These are phyloP conservation scores for Microcera coccophila DNA, from an alignment of 2,329 filamentous ascomycete species.

Conservation along the genomic window DNA sequence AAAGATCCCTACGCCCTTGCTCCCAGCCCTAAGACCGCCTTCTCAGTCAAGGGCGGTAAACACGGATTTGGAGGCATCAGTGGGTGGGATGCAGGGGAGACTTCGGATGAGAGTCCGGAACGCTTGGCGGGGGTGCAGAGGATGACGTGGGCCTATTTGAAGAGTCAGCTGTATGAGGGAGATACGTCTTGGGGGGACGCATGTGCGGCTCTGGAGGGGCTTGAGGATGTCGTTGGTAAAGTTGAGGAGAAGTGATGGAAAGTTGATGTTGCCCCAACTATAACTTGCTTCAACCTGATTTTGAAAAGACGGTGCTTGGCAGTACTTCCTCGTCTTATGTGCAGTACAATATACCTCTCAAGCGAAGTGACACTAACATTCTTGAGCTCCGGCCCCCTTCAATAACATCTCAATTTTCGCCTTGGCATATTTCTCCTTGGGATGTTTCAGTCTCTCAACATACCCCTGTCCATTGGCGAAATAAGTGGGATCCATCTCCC, in stretches of 20 bases:
- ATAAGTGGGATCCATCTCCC: neutral
- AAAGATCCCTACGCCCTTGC: slow-evolving; percentile 19
- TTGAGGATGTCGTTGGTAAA: slow-evolving; percentile 14
- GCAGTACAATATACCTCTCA: too few species aligned
- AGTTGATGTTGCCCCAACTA: too few species aligned
- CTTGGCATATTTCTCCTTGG: too few species aligned
- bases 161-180: slow-evolving; percentile 16
- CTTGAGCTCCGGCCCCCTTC: too few species aligned
- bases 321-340: too few species aligned
- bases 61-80: slow-evolving; percentile 26
- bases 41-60: slow-evolving; percentile 18
- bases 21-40: slow-evolving; percentile 17
- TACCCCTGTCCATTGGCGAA: too few species aligned
- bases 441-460: too few species aligned
- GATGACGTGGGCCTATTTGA: slow-evolving; percentile 24
- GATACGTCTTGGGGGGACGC: slow-evolving; percentile 21
- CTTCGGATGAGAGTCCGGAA: slow-evolving; percentile 22
- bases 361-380: too few species aligned
- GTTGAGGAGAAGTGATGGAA: slow-evolving; percentile 10
- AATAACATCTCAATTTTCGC: too few species aligned
- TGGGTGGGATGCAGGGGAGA: slow-evolving; percentile 26
- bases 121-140: slow-evolving; percentile 21
- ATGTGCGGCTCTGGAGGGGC: slow-evolving; percentile 8
- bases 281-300: too few species aligned
- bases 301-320: too few species aligned